Conservation (phyloP, 768 basidiomycete species). For the Pilatotrama ljubarskyi region DNA sequence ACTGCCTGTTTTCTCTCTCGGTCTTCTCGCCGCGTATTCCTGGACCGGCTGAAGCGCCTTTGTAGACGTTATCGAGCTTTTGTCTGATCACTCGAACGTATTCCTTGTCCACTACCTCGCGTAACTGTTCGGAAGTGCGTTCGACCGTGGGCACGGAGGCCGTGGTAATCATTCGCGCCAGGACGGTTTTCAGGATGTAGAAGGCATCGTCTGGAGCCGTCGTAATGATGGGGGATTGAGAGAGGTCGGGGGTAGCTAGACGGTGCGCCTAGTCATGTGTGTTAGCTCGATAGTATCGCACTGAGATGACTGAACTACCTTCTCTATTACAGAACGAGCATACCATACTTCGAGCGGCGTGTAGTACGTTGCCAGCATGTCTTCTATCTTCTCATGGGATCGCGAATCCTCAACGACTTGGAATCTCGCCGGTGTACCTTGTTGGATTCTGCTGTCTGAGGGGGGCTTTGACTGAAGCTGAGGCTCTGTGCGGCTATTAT, state of each 20-base stretch:
- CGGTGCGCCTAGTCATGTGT: constrained; percentile 70
- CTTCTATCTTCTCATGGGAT: constrained; percentile 61
- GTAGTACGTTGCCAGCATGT: constrained; percentile 73
- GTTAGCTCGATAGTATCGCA: background rate
- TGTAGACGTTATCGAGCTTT: constrained; percentile 89
- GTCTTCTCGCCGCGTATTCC: constrained; percentile 60
- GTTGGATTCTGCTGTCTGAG: background rate
- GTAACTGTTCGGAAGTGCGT: constrained; percentile 59
- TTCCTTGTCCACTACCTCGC: constrained; percentile 79
- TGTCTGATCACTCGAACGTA: constrained; percentile 78
- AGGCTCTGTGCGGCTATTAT: no score
- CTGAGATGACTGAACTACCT: constrained; percentile 47
- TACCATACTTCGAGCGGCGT: constrained; percentile 93
- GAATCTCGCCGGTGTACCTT: constrained; percentile 16
- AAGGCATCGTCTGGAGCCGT: constrained; percentile 94
- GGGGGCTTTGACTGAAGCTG: background rate
- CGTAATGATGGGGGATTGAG: constrained; percentile 61
- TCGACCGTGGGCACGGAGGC: constrained; percentile 64
- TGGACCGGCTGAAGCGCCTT: constrained; percentile 44
- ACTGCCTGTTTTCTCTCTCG: constrained; percentile 75
- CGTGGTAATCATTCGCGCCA: constrained; percentile 75
- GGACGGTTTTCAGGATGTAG: constrained; percentile 88
- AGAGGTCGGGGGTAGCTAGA: constrained; percentile 71
- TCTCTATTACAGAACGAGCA: constrained; percentile 80
- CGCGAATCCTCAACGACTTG: constrained; percentile 47